These are phyloP conservation scores for Cercospora sp. DNA, from an alignment of 2,329 filamentous ascomycete species.

Conservation along the genomic window DNA sequence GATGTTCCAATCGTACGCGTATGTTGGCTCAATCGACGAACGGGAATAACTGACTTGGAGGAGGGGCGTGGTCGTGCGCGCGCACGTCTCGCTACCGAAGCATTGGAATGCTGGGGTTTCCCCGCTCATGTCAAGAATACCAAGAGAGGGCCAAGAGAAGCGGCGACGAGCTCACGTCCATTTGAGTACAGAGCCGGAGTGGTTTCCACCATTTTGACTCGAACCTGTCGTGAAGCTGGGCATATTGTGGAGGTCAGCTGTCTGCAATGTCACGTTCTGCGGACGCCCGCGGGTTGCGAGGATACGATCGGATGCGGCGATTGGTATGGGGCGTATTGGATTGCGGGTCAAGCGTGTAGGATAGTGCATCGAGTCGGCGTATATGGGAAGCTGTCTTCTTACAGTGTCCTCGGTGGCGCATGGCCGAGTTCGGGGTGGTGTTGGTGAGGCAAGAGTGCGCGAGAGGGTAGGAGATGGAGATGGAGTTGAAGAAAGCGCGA, in stretches of 20 bases:
- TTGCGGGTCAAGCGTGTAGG: not conserved
- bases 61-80: not conserved
- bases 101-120: conserved; percentile 3
- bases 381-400: not conserved
- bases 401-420: not conserved
- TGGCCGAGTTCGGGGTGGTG: not conserved
- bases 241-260: not conserved
- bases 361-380: not conserved
- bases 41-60: not conserved
- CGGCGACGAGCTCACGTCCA: conserved; percentile 1
- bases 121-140: conserved; percentile 14
- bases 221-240: not conserved
- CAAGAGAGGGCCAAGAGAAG: conserved; percentile 16
- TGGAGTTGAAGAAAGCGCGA: not conserved
- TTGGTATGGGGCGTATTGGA: not conserved
- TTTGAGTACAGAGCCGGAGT: not conserved
- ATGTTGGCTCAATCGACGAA: not conserved
- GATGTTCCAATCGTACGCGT: not conserved
- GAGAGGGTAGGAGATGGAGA: not conserved
- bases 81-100: not conserved
- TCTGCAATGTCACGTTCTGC: not conserved
- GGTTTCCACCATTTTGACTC: not conserved
- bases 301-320: not conserved
- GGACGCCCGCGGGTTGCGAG: not conserved
- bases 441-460: too few relatives aligned